phyloP scores from a whole-genome alignment of 2,329 filamentous ascomycete species.

The Apiospora kogelbergensis region DNA sequence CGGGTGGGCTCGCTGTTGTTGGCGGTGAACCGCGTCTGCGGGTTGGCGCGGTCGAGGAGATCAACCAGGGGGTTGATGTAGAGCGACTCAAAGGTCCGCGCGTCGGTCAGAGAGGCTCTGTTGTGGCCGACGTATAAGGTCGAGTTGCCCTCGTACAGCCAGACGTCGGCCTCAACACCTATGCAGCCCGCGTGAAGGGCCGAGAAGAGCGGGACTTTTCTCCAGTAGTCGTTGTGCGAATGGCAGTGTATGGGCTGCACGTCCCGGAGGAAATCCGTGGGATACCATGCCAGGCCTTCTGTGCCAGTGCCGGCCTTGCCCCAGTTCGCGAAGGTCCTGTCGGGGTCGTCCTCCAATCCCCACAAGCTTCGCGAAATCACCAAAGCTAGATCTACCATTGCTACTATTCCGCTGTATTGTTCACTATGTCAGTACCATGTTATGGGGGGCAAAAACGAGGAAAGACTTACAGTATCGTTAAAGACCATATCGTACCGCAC shows the following conservation, averaged over 20 bases:
- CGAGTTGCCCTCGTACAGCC: constrained; percentile 49
- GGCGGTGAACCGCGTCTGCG: constrained; percentile 39
- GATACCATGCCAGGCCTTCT: constrained; percentile 43
- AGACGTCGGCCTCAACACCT: constrained; percentile 70
- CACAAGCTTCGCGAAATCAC: constrained; percentile 30
- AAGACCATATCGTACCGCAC: constrained; percentile 36
- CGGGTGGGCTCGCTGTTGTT: constrained; percentile 38
- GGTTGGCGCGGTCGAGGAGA: constrained; percentile 56
- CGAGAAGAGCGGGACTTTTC: constrained; percentile 60
- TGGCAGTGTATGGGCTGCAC: constrained; percentile 59
- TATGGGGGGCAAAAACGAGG: not conserved
- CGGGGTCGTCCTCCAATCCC: constrained; percentile 29
- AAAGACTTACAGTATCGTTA: constrained; percentile 35
- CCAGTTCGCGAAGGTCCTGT: constrained; percentile 28
- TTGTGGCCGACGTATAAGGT: constrained; percentile 66
- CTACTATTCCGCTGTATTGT: constrained; percentile 29
- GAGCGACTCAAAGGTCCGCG: constrained; percentile 59
- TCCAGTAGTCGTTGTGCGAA: constrained; percentile 73
- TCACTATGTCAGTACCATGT: constrained; percentile 17
- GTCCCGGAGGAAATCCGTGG: constrained; percentile 53
- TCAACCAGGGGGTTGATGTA: constrained; percentile 65
- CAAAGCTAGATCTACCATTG: constrained; percentile 33
- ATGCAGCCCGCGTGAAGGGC: constrained; percentile 61
- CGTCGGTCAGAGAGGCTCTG: constrained; percentile 48
- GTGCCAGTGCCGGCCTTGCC: constrained; percentile 28